Percentiles rank a stretch among this genome's conserved stretches.
phyloP scores from a whole-genome alignment of 176 grass and related monocot species.

The Paspalum notatum region DNA sequence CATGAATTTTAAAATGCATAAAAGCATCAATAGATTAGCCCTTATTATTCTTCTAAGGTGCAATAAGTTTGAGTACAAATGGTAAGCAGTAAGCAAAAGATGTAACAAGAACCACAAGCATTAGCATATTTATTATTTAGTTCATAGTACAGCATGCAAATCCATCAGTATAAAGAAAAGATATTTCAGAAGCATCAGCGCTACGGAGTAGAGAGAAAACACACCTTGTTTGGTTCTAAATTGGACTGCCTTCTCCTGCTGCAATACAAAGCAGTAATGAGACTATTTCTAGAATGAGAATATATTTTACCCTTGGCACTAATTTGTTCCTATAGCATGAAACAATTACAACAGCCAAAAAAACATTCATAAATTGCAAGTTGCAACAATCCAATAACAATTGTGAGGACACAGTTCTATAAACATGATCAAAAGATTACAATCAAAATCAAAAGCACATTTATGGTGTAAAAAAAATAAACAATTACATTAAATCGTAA shows the following conservation, averaged over 20 bases:
- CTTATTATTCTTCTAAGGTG: not conserved
- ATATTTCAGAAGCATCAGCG: not conserved
- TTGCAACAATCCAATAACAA: constrained; percentile 21
- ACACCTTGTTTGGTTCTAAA: constrained; percentile 51
- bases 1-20: not conserved
- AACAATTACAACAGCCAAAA: not conserved
- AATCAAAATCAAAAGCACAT: not conserved
- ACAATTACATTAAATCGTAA: not conserved
- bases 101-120: not conserved
- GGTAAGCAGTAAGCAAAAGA: constrained; percentile 7
- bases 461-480: constrained; percentile 12
- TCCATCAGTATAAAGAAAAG: constrained; percentile 23
- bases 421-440: not conserved
- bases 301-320: not conserved
- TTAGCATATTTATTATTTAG: constrained; percentile 9
- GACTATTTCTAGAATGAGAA: constrained; percentile 4
- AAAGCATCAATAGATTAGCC: not conserved
- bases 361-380: constrained; percentile 14
- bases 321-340: constrained; percentile 18
- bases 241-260: constrained; percentile 55
- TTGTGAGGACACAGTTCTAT: not conserved
- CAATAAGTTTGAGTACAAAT: constrained; percentile 2
- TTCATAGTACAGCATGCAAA: not conserved
- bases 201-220: constrained; percentile 4
- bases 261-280: constrained; percentile 26